Percentiles rank a stretch among this genome's conserved stretches.
phyloP scores from a whole-genome alignment of 1,139 yeast genomes.

The Magnusiomyces tetraspermus region DNA sequence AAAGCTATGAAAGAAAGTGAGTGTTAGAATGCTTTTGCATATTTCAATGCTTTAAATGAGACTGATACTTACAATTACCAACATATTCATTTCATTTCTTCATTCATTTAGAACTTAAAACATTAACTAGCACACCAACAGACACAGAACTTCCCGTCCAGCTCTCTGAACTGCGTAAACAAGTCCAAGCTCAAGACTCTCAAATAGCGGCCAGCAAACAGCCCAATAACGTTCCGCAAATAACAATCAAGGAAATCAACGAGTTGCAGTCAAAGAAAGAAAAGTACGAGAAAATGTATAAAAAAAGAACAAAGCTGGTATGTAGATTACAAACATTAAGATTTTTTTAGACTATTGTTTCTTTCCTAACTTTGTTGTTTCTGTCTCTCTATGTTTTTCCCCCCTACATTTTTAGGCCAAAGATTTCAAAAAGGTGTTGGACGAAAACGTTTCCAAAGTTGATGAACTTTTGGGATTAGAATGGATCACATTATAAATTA shows the following conservation, averaged over 20 bases:
- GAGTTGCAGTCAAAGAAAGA: constrained; percentile 1
- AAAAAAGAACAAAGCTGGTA: constrained; percentile 13
- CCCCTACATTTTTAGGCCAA: constrained; percentile 8
- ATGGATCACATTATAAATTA: neutral
- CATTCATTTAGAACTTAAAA: constrained; percentile 7
- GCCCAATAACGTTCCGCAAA: neutral
- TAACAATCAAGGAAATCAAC: neutral
- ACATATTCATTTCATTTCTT: no score
- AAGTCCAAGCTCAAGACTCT: neutral
- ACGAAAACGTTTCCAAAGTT: constrained; percentile 10
- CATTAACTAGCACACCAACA: constrained; percentile 11
- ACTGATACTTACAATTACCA: neutral
- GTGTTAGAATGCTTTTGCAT: neutral
- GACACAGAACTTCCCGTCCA: constrained; percentile 9
- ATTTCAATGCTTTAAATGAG: neutral
- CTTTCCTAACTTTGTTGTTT: no score
- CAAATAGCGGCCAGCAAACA: neutral
- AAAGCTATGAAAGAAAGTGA: constrained; percentile 15
- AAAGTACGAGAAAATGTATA: constrained; percentile 3
- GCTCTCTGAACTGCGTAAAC: neutral
- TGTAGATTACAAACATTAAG: no score
- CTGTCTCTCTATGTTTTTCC: no score
- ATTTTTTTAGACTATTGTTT: no score
- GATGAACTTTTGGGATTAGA: constrained; percentile 7
- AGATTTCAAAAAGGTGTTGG: constrained; percentile 10